Conservation (phyloP, 352 stramenopile genomes). For the Globisporangium orthogonon region DNA sequence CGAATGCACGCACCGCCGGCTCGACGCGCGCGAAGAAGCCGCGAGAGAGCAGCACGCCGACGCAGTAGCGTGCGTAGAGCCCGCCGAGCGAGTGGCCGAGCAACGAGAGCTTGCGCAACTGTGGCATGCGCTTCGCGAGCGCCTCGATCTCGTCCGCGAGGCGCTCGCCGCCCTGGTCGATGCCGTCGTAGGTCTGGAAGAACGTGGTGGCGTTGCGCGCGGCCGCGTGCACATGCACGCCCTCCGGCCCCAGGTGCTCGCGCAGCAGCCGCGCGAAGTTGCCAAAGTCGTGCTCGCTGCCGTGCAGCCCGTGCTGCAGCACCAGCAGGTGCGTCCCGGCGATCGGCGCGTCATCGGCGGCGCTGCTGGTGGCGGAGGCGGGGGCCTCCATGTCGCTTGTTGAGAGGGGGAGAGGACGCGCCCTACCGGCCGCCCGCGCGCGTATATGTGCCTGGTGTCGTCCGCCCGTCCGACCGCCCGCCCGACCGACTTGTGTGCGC, state of each 20-base stretch:
- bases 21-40: constrained; percentile 68
- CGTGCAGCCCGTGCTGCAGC: constrained; percentile 64
- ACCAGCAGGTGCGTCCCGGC: constrained; percentile 56
- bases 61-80: constrained; percentile 74
- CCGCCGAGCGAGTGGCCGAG: constrained; percentile 75
- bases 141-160: constrained; percentile 63
- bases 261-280: constrained; percentile 49
- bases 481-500: too few species aligned
- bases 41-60: constrained; percentile 51
- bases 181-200: constrained; percentile 76
- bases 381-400: too few species aligned
- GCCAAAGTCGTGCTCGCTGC: constrained; percentile 54
- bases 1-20: constrained; percentile 35
- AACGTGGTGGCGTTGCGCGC: constrained; percentile 47
- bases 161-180: constrained; percentile 56
- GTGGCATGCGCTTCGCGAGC: constrained; percentile 49
- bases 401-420: not conserved
- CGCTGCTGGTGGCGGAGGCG: not conserved
- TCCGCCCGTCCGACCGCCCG: too few species aligned
- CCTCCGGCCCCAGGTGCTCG: constrained; percentile 33
- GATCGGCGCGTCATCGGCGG: not conserved
- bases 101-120: constrained; percentile 62
- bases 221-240: constrained; percentile 40
- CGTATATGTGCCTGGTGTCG: too few species aligned
- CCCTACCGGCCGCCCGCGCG: too few species aligned